phyloP scores from a whole-genome alignment of 2,329 filamentous ascomycete genomes.

The Verticillium klebahnii region DNA sequence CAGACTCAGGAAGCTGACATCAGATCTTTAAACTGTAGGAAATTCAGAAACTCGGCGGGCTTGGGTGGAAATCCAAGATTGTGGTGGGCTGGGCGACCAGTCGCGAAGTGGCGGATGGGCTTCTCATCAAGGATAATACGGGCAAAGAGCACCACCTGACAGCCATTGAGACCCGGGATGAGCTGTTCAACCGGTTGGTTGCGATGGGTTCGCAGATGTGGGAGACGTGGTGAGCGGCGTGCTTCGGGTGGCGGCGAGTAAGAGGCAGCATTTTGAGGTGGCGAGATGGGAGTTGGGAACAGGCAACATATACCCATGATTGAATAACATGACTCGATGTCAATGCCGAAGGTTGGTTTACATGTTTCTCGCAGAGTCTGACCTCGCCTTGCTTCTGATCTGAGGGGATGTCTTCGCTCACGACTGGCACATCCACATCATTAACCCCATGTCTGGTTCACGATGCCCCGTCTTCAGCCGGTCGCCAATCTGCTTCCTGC shows the following conservation, averaged over 20 bases:
- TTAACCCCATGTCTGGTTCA: background rate
- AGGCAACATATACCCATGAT: background rate
- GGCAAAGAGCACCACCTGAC: constrained; percentile 60
- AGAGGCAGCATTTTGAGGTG: background rate
- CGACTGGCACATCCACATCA: background rate
- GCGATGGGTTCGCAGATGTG: constrained; percentile 79
- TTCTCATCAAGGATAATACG: constrained; percentile 59
- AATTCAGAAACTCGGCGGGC: constrained; percentile 72
- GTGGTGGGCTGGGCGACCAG: constrained; percentile 76
- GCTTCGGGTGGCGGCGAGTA: too few species aligned
- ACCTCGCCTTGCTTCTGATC: too few species aligned
- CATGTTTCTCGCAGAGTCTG: too few species aligned
- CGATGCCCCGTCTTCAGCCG: background rate
- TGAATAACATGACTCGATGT: too few species aligned
- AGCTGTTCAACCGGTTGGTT: constrained; percentile 75
- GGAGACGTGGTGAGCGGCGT: constrained; percentile 59
- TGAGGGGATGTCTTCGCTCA: too few species aligned
- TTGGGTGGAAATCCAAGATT: constrained; percentile 82
- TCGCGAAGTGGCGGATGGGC: constrained; percentile 68
- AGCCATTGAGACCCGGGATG: constrained; percentile 66
- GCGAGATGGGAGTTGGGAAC: background rate
- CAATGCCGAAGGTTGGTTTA: too few species aligned
- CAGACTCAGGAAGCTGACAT: background rate
- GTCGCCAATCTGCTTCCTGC: background rate
- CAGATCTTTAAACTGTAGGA: constrained; percentile 31